These are phyloP conservation scores for Pichia cactophila DNA, from an alignment of 1,139 yeast genomes.

Conservation along the genomic window DNA sequence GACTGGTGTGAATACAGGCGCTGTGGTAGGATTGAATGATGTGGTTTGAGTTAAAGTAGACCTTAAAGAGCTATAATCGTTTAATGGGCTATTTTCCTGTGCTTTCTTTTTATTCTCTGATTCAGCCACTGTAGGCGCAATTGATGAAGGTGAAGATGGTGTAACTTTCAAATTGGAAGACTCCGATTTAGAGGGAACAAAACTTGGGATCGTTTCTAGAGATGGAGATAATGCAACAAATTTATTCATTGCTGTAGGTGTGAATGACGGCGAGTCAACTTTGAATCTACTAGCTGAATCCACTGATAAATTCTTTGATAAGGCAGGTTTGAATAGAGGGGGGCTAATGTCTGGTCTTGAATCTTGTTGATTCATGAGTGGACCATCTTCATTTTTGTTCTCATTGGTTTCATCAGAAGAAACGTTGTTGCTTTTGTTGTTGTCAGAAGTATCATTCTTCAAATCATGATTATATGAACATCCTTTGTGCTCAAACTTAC, in stretches of 20 bases:
- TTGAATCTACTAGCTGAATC: slow-evolving; percentile 41
- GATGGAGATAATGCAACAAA: slow-evolving; percentile 47
- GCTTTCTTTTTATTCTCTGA: background rate
- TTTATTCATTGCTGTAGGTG: slow-evolving; percentile 36
- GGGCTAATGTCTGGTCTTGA: background rate
- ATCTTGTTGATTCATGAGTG: background rate
- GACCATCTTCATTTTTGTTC: background rate
- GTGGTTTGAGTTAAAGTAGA: slow-evolving; percentile 4
- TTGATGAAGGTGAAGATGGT: slow-evolving; percentile 2
- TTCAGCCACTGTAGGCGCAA: background rate
- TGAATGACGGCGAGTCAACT: slow-evolving; percentile 60
- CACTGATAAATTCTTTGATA: background rate
- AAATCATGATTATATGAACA: slow-evolving; percentile 71
- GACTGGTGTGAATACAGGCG: slow-evolving; percentile 30
- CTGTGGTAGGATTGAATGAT: slow-evolving; percentile 25
- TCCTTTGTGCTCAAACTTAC: slow-evolving; percentile 85
- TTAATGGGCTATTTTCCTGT: slow-evolving; percentile 1
- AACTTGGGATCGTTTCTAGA: slow-evolving; percentile 47
- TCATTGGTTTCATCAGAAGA: background rate
- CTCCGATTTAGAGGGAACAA: slow-evolving; percentile 36
- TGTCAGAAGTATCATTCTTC: slow-evolving; percentile 16
- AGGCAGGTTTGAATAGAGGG: background rate
- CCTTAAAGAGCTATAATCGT: slow-evolving; percentile 8
- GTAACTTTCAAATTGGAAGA: background rate
- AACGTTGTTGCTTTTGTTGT: background rate